Evolutionary conservation across 352 stramenopile genomes (phyloP).

Genomic region (Phytopythium helicoides): DNA sequence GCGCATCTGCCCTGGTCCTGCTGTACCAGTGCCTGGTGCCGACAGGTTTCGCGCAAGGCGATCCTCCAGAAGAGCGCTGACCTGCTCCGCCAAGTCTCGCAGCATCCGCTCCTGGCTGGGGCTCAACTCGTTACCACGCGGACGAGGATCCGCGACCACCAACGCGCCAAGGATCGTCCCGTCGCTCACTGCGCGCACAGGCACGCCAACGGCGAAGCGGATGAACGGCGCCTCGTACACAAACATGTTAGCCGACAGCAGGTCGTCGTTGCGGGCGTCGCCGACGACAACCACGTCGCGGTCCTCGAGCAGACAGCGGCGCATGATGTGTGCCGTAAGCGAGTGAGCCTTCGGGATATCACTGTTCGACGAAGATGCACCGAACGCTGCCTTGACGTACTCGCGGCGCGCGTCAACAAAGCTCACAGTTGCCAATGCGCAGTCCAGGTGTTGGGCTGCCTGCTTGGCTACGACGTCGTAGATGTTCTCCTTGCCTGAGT

Average conservation of each 20-base stretch:
- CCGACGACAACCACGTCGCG: slow-evolving; percentile 34
- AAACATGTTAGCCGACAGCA: slow-evolving; percentile 51
- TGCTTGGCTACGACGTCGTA: slow-evolving; percentile 60
- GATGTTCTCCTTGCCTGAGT: slow-evolving; percentile 45
- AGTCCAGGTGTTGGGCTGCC: slow-evolving; percentile 45
- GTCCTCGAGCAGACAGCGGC: slow-evolving; percentile 27
- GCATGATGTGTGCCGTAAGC: slow-evolving; percentile 54
- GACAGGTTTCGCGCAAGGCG: slow-evolving; percentile 30
- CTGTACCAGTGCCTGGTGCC: neutral
- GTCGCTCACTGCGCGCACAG: slow-evolving; percentile 37
- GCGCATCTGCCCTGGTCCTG: slow-evolving; percentile 29
- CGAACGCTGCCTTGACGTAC: slow-evolving; percentile 57
- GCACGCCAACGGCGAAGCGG: slow-evolving; percentile 56
- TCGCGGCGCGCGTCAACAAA: slow-evolving; percentile 62
- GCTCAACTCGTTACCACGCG: slow-evolving; percentile 23
- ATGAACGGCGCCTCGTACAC: slow-evolving; percentile 46
- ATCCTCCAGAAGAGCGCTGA: slow-evolving; percentile 44
- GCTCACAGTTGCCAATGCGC: slow-evolving; percentile 53
- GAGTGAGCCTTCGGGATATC: slow-evolving; percentile 57
- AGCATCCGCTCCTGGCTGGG: slow-evolving; percentile 29
- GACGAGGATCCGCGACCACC: slow-evolving; percentile 47
- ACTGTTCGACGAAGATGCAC: slow-evolving; percentile 22
- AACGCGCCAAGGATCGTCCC: slow-evolving; percentile 55
- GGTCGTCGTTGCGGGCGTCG: slow-evolving; percentile 38
- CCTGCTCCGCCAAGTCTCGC: slow-evolving; percentile 40